These are phyloP conservation scores for Russula sp. DNA, from an alignment of 768 basidiomycete species.

Conservation along the genomic window DNA sequence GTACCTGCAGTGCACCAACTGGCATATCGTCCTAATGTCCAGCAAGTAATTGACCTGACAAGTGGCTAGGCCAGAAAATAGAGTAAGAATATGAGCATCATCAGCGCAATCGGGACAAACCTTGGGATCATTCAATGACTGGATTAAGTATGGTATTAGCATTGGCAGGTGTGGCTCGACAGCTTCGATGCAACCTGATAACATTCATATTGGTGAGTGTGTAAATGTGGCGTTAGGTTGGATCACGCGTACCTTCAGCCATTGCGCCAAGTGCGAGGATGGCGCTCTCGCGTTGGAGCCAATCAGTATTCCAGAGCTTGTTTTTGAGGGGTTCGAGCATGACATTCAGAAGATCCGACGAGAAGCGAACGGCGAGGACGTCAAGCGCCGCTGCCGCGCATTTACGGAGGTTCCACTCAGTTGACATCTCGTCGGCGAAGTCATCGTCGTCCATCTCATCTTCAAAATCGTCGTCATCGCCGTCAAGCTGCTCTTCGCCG, in stretches of 20 bases:
- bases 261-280: slow-evolving; percentile 96
- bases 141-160: slow-evolving; percentile 88
- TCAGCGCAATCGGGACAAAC: slow-evolving; percentile 35
- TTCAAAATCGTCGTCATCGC: slow-evolving; percentile 70
- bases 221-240: background rate
- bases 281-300: slow-evolving; percentile 92
- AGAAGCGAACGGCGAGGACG: slow-evolving; percentile 91
- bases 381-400: slow-evolving; percentile 97
- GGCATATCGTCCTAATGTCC: slow-evolving; percentile 98
- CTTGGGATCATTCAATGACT: slow-evolving; percentile 86
- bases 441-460: slow-evolving; percentile 84
- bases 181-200: slow-evolving; percentile 87
- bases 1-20: slow-evolving; percentile 90
- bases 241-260: slow-evolving; percentile 74
- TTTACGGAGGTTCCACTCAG: slow-evolving; percentile 98
- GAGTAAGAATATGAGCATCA: slow-evolving; percentile 6
- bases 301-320: slow-evolving; percentile 87
- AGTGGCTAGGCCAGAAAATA: slow-evolving; percentile 57
- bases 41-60: slow-evolving; percentile 96
- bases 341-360: slow-evolving; percentile 82
- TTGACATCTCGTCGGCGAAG: slow-evolving; percentile 94
- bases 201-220: background rate
- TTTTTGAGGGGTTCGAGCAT: slow-evolving; percentile 86
- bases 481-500: slow-evolving; percentile 76
- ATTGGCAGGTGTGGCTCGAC: slow-evolving; percentile 94